These are phyloP conservation scores for Colletotrichum chlorophyti DNA, from an alignment of 2,329 filamentous ascomycete species.

Conservation along the genomic window DNA sequence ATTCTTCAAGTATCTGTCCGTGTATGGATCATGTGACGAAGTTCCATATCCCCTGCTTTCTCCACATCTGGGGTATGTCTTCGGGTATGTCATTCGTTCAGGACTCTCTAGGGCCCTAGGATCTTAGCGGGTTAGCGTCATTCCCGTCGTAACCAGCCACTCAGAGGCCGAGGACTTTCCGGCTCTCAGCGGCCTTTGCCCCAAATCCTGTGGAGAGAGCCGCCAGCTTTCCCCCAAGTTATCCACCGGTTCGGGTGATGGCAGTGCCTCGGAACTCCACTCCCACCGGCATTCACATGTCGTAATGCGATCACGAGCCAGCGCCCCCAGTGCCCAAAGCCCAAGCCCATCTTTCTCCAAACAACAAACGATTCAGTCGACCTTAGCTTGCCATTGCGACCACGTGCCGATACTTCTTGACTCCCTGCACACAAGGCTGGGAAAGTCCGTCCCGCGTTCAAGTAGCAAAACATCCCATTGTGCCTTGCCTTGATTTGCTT, in stretches of 20 bases:
- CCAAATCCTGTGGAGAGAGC: conserved; percentile 5
- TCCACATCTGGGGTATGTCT: conserved; percentile 7
- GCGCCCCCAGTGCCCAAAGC: neutral
- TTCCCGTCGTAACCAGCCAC: conserved; percentile 15
- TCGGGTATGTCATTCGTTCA: conserved; percentile 13
- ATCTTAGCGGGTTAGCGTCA: conserved; percentile 17
- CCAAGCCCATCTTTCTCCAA: neutral
- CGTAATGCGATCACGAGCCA: conserved; percentile 29
- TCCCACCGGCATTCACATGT: conserved; percentile 27
- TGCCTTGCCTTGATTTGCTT: neutral
- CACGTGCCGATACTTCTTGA: conserved; percentile 20
- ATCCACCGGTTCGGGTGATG: conserved; percentile 28
- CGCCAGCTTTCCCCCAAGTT: conserved; percentile 26
- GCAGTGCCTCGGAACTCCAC: conserved; percentile 29
- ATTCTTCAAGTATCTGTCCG: neutral
- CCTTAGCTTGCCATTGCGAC: conserved; percentile 20
- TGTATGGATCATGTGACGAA: conserved; percentile 18
- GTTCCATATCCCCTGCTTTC: neutral
- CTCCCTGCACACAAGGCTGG: conserved; percentile 5
- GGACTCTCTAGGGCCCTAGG: neutral
- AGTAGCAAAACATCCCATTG: conserved; percentile 2
- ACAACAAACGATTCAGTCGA: conserved; percentile 25
- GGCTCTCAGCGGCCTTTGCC: conserved; percentile 2
- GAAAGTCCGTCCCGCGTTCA: neutral
- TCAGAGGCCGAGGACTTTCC: conserved; percentile 2